A percentile compares a stretch with the other conserved stretches of the same genome.
Evolutionary conservation across 768 basidiomycete species (phyloP).

Genomic region (Leccinum broughii): DNA sequence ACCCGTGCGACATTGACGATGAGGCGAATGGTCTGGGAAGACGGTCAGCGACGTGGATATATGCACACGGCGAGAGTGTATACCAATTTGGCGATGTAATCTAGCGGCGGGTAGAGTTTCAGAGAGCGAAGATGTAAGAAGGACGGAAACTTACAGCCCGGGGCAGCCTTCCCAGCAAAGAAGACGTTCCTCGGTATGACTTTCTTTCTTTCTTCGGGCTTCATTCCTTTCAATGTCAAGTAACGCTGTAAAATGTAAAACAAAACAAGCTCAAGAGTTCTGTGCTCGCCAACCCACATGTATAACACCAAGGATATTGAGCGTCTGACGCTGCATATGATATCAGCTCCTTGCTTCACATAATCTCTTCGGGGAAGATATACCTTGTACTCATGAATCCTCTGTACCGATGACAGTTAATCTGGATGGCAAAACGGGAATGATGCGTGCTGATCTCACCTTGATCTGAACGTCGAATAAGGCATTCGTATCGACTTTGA

Average conservation of each 20-base stretch:
- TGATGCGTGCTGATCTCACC: conserved; percentile 35
- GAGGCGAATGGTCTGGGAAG: conserved; percentile 75
- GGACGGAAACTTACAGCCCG: conserved; percentile 61
- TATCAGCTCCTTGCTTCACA: background rate
- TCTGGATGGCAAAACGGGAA: background rate
- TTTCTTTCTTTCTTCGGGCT: conserved; percentile 76
- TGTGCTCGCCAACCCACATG: conserved; percentile 51
- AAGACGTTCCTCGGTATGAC: conserved; percentile 87
- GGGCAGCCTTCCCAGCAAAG: conserved; percentile 97
- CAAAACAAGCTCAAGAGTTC: background rate
- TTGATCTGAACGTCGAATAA: conserved; percentile 94
- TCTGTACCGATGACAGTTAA: conserved; percentile 40
- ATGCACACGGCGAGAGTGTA: conserved; percentile 6
- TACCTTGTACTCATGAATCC: conserved; percentile 91
- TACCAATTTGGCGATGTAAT: conserved; percentile 91
- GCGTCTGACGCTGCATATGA: conserved; percentile 71
- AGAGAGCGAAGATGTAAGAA: background rate
- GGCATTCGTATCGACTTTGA: conserved; percentile 70
- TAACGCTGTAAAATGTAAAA: conserved; percentile 57
- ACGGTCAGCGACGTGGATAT: background rate
- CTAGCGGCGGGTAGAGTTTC: conserved; percentile 35
- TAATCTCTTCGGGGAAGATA: background rate
- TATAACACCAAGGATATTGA: conserved; percentile 91
- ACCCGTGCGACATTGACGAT: conserved; percentile 86
- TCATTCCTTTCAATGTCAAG: conserved; percentile 76